These are phyloP conservation scores for Begonia masoniana DNA, from an alignment of 306 rosid genomes.

Conservation along the genomic window DNA sequence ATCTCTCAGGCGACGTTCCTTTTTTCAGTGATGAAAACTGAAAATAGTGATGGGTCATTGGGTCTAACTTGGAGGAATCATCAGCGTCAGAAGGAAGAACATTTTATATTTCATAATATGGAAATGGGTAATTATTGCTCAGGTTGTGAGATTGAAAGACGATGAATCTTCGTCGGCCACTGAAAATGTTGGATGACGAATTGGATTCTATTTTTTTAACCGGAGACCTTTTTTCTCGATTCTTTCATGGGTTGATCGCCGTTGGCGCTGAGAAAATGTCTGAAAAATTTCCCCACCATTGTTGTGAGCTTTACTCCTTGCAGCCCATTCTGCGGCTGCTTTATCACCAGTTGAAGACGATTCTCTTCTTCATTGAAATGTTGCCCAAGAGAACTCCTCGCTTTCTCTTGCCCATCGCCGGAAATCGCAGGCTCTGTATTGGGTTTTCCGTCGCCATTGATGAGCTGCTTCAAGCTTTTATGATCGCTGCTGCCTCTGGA, in stretches of 20 bases:
- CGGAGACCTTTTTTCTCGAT: conserved; percentile 30
- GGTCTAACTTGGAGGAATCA: too few species aligned
- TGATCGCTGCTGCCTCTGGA: conserved; percentile 18
- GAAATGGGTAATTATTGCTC: too few species aligned
- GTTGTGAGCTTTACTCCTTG: conserved; percentile 59
- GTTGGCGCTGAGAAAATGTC: conserved; percentile 41
- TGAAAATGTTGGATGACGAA: neutral
- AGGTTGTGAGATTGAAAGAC: too few species aligned
- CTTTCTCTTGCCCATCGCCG: conserved; percentile 4
- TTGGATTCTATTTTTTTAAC: conserved; percentile 16
- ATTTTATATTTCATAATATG: too few species aligned
- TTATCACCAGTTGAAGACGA: conserved; percentile 44
- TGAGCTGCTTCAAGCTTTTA: conserved; percentile 68
- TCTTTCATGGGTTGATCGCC: conserved; percentile 38
- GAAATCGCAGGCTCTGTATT: neutral
- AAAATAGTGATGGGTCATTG: too few species aligned
- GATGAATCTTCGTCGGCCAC: too few species aligned
- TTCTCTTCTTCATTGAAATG: conserved; percentile 60
- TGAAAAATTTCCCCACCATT: conserved; percentile 54
- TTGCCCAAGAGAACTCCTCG: conserved; percentile 49
- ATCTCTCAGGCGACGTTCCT: too few species aligned
- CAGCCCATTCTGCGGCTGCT: conserved; percentile 30
- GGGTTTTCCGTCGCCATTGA: conserved; percentile 23
- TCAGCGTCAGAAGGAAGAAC: too few species aligned
- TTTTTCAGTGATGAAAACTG: too few species aligned